Conservation (phyloP, 1,284 basidiomycete species). For the Earliella scabrosa region DNA sequence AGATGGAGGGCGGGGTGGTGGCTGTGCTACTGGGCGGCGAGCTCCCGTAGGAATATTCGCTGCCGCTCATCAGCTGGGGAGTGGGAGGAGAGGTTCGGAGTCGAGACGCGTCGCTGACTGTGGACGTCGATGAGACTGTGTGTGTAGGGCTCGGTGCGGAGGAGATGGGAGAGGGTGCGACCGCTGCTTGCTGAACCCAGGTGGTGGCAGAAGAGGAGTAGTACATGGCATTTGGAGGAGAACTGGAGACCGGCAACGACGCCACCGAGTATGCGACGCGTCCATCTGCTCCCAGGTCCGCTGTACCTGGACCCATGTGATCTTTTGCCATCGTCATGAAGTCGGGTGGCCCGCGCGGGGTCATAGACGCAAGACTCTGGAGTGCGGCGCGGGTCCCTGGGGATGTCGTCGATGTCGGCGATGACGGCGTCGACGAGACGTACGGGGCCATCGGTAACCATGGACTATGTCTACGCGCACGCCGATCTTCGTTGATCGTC, state of each 20-base stretch:
- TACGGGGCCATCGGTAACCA: slow-evolving; percentile 30
- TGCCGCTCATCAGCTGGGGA: slow-evolving; percentile 7
- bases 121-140: slow-evolving; percentile 5
- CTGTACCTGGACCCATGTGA: slow-evolving; percentile 1
- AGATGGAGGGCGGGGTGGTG: slow-evolving; percentile 19
- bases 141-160: slow-evolving; percentile 16
- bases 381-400: slow-evolving; percentile 27
- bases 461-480: slow-evolving; percentile 28
- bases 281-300: neutral
- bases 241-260: neutral
- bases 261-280: neutral
- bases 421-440: slow-evolving; percentile 18
- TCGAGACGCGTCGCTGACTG: slow-evolving; percentile 14
- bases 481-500: slow-evolving; percentile 23
- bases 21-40: slow-evolving; percentile 24
- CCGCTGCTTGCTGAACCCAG: slow-evolving; percentile 13
- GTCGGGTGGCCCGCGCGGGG: slow-evolving; percentile 30
- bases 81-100: slow-evolving; percentile 5
- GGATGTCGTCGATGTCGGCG: slow-evolving; percentile 24
- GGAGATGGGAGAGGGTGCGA: slow-evolving; percentile 5
- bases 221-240: neutral
- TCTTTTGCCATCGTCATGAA: slow-evolving; percentile 17
- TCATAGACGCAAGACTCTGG: slow-evolving; percentile 30
- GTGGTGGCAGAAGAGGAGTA: slow-evolving; percentile 5
- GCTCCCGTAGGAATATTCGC: slow-evolving; percentile 20